Evolutionary conservation across 805 yeast species (phyloP), one percentile per base, ranked within the genome.

Genomic region (Wickerhamiella azymoides): DNA sequence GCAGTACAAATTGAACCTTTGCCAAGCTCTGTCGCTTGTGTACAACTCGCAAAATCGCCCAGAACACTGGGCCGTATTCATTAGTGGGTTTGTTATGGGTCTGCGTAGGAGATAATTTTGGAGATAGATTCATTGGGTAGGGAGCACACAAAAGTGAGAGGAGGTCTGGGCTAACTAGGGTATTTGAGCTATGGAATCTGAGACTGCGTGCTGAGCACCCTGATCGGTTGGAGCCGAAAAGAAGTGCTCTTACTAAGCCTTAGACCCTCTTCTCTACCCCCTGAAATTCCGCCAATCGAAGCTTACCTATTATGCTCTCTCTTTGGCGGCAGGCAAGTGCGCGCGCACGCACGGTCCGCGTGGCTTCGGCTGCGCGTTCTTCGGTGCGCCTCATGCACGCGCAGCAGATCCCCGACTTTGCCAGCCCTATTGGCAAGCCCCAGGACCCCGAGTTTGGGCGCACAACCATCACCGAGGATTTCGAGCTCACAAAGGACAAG

Each of bases 381-480:
- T 9, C 25, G 8, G 40, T 37, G 17, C 44, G 44, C 33, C 24
- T 37, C 2, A 24, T 30, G 9, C 46, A 43, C 36, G 55, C 57
- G 30, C 56, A 54, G 50, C 21, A 19, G n/a, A 45, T 53, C 24
- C 47, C 49, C 8, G 51, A 48, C 32, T 42, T 43, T 51, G 47
- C 33, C 39, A 44, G 49, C 44, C 62, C 64, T 32, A 58, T 61
- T 46, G 64, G 65, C 39, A 45, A 54, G 45, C 64, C 64, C 33
- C 40, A 49, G 37, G 61, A 59, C 50, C 47, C 51, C 35, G 57
- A 58, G 36, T 59, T 52, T 47, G 62, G 60, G 45, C 49, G 51
- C 39, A 57, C 62, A 21, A 50, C 55, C 18, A 49, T 60, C 40
- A 54, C 57, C 36, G 64, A 61, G 52, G 64, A 62, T 45, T 52